Percentiles rank a stretch among this genome's conserved stretches.
Conservation (phyloP, 2,329 filamentous ascomycete species). For the Zymoseptoria crescenta region DNA sequence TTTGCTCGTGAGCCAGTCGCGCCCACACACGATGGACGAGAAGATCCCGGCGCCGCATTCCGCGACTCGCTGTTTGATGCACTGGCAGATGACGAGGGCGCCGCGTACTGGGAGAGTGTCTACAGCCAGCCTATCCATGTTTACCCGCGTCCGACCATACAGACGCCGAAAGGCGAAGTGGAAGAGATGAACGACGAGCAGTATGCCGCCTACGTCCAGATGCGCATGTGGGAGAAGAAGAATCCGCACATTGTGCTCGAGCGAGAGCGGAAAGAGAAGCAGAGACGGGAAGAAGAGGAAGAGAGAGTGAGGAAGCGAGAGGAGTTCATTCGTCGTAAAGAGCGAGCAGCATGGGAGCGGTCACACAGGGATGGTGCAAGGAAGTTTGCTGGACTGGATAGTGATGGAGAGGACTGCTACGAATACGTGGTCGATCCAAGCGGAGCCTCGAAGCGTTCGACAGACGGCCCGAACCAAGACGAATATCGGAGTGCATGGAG, state of each 20-base stretch:
- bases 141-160: slow-evolving; percentile 61
- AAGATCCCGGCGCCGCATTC: slow-evolving; percentile 70
- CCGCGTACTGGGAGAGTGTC: slow-evolving; percentile 90
- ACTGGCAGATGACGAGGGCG: slow-evolving; percentile 92
- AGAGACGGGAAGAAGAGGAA: slow-evolving; percentile 41
- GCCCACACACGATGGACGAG: slow-evolving; percentile 18
- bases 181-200: slow-evolving; percentile 90
- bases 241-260: slow-evolving; percentile 77
- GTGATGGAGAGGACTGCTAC: slow-evolving; percentile 48
- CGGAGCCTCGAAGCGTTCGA: slow-evolving; percentile 6
- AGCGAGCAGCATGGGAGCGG: slow-evolving; percentile 28
- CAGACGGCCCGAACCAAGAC: not conserved
- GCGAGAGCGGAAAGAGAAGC: slow-evolving; percentile 53
- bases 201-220: slow-evolving; percentile 76
- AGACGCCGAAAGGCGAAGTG: slow-evolving; percentile 48
- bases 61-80: slow-evolving; percentile 93
- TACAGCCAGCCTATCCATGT: slow-evolving; percentile 91
- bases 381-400: slow-evolving; percentile 28
- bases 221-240: slow-evolving; percentile 92
- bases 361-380: slow-evolving; percentile 29
- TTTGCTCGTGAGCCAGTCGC: slow-evolving; percentile 27
- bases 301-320: slow-evolving; percentile 26
- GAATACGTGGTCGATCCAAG: slow-evolving; percentile 33
- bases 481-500: slow-evolving; percentile 25
- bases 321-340: slow-evolving; percentile 36